Evolutionary conservation across 805 yeast species (phyloP).

Genomic region (Candida silvicultrix): DNA sequence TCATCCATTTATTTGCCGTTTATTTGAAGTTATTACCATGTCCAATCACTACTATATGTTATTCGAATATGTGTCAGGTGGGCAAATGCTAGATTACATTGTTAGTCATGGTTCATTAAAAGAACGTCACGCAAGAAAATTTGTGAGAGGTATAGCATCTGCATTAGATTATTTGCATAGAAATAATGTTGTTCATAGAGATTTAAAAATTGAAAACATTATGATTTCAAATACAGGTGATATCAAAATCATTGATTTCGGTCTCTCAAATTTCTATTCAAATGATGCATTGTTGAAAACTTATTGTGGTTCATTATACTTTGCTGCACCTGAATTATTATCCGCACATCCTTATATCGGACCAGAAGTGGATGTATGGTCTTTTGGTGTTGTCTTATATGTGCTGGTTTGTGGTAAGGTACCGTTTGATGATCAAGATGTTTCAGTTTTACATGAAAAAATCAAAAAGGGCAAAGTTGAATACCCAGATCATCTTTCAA

Average conservation of each 20-base stretch:
- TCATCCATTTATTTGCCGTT: slow-evolving; percentile 88
- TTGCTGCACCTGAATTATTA: slow-evolving; percentile 96
- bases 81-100: slow-evolving; percentile 94
- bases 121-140: slow-evolving; percentile 90
- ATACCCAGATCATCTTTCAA: slow-evolving; percentile 76
- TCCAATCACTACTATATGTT: slow-evolving; percentile 95
- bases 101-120: slow-evolving; percentile 93
- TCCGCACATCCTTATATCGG: slow-evolving; percentile 91
- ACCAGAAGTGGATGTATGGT: slow-evolving; percentile 98
- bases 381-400: slow-evolving; percentile 92
- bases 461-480: slow-evolving; percentile 90
- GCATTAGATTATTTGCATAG: slow-evolving; percentile 92
- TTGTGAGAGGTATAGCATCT: slow-evolving; percentile 90
- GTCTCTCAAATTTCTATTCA: slow-evolving; percentile 82
- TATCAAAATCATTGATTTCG: slow-evolving; percentile 93
- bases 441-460: slow-evolving; percentile 86
- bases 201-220: slow-evolving; percentile 91
- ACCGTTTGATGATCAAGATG: slow-evolving; percentile 94
- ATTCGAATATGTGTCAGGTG: slow-evolving; percentile 95
- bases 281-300: slow-evolving; percentile 72
- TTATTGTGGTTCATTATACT: slow-evolving; percentile 93
- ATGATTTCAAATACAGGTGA: slow-evolving; percentile 93
- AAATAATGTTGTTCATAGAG: slow-evolving; percentile 94
- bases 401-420: slow-evolving; percentile 97
- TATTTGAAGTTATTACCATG: slow-evolving; percentile 94